Conservation (phyloP, 208 protist genomes). For the Trypanosomatidae sp. region DNA sequence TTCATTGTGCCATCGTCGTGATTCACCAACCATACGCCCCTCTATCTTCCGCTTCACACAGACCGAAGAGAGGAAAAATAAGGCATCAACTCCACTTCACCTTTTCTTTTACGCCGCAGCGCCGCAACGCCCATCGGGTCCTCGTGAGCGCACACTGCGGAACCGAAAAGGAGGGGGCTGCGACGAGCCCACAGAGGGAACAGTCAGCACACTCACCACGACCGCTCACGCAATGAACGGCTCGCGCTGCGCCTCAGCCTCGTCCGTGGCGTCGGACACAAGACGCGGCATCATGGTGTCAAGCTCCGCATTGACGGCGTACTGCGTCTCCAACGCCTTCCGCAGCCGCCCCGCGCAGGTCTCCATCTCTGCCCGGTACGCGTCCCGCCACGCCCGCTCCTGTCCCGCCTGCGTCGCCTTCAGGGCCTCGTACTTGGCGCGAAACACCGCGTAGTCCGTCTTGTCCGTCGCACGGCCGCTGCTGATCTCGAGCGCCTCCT, state of each 20-base stretch:
- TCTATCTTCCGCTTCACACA: too few relatives aligned
- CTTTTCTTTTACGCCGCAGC: too few relatives aligned
- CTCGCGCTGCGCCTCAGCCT: constrained; percentile 52
- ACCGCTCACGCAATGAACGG: constrained; percentile 18
- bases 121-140: too few relatives aligned
- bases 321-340: constrained; percentile 54
- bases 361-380: constrained; percentile 41
- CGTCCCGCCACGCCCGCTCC: constrained; percentile 37
- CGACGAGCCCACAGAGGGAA: too few relatives aligned
- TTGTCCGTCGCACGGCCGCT: constrained; percentile 38
- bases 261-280: constrained; percentile 62
- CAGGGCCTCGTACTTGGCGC: constrained; percentile 39
- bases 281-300: constrained; percentile 73
- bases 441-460: constrained; percentile 51
- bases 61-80: too few relatives aligned
- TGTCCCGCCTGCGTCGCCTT: constrained; percentile 41
- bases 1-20: too few relatives aligned
- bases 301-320: constrained; percentile 56
- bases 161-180: too few relatives aligned
- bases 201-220: too few relatives aligned
- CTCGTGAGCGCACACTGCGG: too few relatives aligned
- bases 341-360: constrained; percentile 51
- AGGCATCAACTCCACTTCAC: too few relatives aligned
- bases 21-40: too few relatives aligned
- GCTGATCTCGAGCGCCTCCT: constrained; percentile 80